These are phyloP conservation scores for Vicia villosa DNA, from an alignment of 306 rosid species.

Conservation along the genomic window DNA sequence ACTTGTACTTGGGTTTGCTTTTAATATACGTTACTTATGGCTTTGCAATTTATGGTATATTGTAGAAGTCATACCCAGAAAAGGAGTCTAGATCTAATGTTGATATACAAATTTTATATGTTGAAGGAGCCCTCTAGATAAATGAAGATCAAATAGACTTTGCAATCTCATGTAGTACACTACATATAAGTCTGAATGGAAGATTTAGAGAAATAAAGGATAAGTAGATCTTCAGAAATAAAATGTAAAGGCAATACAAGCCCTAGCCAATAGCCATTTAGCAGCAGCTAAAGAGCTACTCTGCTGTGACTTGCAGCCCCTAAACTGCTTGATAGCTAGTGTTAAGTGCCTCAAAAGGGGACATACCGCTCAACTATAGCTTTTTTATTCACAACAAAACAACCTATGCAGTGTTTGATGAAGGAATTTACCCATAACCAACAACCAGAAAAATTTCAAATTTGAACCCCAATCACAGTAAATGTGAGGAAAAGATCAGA, in stretches of 20 bases:
- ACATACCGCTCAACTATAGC: not conserved
- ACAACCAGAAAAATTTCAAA: not conserved
- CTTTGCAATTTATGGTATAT: too few species aligned
- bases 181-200: conserved; percentile 1
- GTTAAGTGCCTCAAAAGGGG: not conserved
- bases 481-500: not conserved
- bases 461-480: not conserved
- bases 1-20: too few species aligned
- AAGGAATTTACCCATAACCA: not conserved
- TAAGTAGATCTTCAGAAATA: not conserved
- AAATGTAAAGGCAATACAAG: not conserved
- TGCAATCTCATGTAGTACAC: not conserved
- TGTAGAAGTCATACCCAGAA: not conserved
- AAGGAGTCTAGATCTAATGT: not conserved
- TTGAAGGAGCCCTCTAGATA: not conserved
- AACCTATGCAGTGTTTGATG: not conserved
- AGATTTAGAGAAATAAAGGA: not conserved
- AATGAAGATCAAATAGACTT: not conserved
- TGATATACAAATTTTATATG: not conserved
- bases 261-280: not conserved
- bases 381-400: not conserved
- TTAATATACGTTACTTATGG: too few species aligned
- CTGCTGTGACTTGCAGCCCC: not conserved
- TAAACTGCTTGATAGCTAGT: not conserved
- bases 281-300: not conserved